Percentiles rank a stretch among this genome's conserved stretches.
phyloP scores from a whole-genome alignment of 176 grass and related monocot genomes.

The Neostapfia colusana region DNA sequence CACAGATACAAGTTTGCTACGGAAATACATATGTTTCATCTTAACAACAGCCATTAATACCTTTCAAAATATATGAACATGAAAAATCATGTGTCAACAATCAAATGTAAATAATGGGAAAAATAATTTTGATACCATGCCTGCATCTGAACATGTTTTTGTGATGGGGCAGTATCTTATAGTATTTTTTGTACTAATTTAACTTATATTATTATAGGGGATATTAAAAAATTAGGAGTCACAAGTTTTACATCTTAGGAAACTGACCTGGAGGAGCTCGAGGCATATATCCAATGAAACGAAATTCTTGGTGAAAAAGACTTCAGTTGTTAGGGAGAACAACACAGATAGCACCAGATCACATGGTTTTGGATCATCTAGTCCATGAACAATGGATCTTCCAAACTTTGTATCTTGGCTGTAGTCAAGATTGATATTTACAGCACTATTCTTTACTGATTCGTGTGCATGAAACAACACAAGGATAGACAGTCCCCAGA shows the following conservation, averaged over 20 bases:
- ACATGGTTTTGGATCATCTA: constrained; percentile 55
- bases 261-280: constrained; percentile 85
- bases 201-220: not conserved
- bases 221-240: constrained; percentile 2
- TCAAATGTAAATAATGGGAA: not conserved
- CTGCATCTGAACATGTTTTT: not conserved
- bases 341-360: constrained; percentile 61
- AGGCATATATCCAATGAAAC: constrained; percentile 62
- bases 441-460: constrained; percentile 33
- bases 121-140: not conserved
- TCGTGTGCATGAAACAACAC: constrained; percentile 62
- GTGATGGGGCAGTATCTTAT: not conserved
- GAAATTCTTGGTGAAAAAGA: constrained; percentile 72
- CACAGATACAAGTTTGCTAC: not conserved
- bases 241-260: constrained; percentile 13
- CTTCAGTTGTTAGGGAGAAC: constrained; percentile 64
- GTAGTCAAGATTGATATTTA: constrained; percentile 46
- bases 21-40: not conserved
- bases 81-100: not conserved
- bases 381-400: constrained; percentile 41
- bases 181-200: not conserved
- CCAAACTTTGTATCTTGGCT: constrained; percentile 40
- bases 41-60: too few relatives aligned
- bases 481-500: constrained; percentile 78
- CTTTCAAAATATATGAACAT: too few relatives aligned